phyloP scores from a whole-genome alignment of 2,329 filamentous ascomycete genomes.

The Exophiala sideris region DNA sequence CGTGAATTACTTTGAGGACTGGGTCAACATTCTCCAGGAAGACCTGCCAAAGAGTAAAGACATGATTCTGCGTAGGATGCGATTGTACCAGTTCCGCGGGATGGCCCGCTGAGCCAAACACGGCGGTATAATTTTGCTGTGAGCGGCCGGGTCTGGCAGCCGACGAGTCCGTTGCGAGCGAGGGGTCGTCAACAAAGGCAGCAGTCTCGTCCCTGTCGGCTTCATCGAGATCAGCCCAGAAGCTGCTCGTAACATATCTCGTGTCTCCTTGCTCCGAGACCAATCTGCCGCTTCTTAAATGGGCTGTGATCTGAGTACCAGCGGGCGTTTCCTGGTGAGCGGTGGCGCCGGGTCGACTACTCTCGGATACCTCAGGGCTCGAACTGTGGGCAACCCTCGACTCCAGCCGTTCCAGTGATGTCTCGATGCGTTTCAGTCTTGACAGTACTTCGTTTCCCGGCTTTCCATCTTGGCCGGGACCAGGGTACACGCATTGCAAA shows the following conservation, averaged over 20 bases:
- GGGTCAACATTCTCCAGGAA: constrained; percentile 67
- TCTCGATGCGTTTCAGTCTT: constrained; percentile 10
- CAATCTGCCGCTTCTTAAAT: constrained; percentile 43
- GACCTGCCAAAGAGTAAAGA: constrained; percentile 69
- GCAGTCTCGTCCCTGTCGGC: constrained; percentile 34
- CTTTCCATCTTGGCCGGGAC: constrained; percentile 24
- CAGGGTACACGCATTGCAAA: constrained; percentile 33
- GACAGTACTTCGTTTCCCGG: background rate
- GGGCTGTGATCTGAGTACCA: background rate
- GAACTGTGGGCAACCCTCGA: background rate
- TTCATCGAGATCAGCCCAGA: constrained; percentile 59
- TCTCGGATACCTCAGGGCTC: background rate
- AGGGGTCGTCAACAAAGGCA: background rate
- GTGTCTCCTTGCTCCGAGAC: constrained; percentile 58
- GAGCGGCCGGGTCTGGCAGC: background rate
- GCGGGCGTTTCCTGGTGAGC: background rate
- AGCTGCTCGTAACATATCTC: constrained; percentile 59
- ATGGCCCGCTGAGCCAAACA: background rate
- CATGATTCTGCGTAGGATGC: constrained; percentile 30
- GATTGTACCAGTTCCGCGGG: constrained; percentile 1
- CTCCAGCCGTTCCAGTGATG: constrained; percentile 6
- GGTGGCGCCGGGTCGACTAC: background rate
- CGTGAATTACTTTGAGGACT: constrained; percentile 58
- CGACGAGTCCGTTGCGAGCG: background rate
- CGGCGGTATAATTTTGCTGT: background rate